These are phyloP conservation scores for Corniculantispora saksenae DNA, from an alignment of 2,329 filamentous ascomycete species.

Conservation along the genomic window DNA sequence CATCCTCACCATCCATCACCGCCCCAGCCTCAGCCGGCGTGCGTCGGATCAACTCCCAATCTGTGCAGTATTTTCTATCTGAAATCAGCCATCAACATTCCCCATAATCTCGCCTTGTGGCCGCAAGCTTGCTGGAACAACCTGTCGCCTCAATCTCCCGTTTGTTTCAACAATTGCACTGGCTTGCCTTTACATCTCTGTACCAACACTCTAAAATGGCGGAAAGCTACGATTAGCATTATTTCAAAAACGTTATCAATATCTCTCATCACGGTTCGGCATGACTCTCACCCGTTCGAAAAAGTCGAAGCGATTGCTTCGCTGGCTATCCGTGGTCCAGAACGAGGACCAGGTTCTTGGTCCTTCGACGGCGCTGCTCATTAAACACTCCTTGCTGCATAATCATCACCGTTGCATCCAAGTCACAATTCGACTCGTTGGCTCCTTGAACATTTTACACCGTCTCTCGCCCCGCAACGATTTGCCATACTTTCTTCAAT, in stretches of 20 bases:
- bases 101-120: neutral
- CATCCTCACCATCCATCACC: neutral
- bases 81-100: neutral
- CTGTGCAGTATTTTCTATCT: neutral
- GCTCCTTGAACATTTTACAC: slow-evolving; percentile 31
- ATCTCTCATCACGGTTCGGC: slow-evolving; percentile 15
- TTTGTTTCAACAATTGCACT: slow-evolving; percentile 5
- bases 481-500: slow-evolving; percentile 29
- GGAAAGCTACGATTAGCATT: slow-evolving; percentile 20
- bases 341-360: slow-evolving; percentile 41
- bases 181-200: neutral
- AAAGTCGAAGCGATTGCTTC: slow-evolving; percentile 39
- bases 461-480: slow-evolving; percentile 20
- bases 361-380: slow-evolving; percentile 30
- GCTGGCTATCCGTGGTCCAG: slow-evolving; percentile 34
- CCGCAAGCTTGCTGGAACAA: neutral
- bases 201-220: slow-evolving; percentile 18
- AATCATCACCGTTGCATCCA: slow-evolving; percentile 32
- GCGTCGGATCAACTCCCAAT: neutral
- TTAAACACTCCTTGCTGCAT: slow-evolving; percentile 34
- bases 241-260: slow-evolving; percentile 20
- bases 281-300: slow-evolving; percentile 31
- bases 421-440: slow-evolving; percentile 30
- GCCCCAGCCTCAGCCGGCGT: neutral
- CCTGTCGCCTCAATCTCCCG: neutral